phyloP scores from a whole-genome alignment of 2,329 filamentous ascomycete species.

The Alternaria burnsii region DNA sequence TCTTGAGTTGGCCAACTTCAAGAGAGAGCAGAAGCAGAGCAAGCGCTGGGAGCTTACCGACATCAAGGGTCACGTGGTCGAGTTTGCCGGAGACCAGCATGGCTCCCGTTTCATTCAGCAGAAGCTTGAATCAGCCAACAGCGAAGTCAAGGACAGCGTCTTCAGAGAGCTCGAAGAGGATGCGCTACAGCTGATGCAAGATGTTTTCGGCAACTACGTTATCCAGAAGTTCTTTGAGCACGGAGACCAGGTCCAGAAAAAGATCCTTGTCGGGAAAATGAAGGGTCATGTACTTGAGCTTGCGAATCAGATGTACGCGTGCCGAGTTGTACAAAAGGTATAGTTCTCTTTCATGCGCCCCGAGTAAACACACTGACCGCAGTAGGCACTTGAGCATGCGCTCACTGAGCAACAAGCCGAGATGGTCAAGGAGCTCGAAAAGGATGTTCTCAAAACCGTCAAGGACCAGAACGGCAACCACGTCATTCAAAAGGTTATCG shows the following conservation, averaged over 20 bases:
- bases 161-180: slow-evolving; percentile 89
- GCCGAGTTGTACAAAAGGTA: slow-evolving; percentile 94
- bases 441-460: slow-evolving; percentile 78
- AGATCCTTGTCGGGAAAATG: slow-evolving; percentile 84
- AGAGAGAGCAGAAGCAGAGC: slow-evolving; percentile 74
- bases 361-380: slow-evolving; percentile 24
- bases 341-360: not conserved
- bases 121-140: slow-evolving; percentile 91
- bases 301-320: slow-evolving; percentile 90
- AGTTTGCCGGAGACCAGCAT: slow-evolving; percentile 95
- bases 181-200: slow-evolving; percentile 87
- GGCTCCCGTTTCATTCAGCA: slow-evolving; percentile 95
- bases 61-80: slow-evolving; percentile 86
- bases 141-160: slow-evolving; percentile 91
- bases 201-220: slow-evolving; percentile 98
- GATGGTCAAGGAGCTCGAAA: slow-evolving; percentile 83
- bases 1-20: slow-evolving; percentile 80
- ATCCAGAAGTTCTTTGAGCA: slow-evolving; percentile 98
- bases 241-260: slow-evolving; percentile 93
- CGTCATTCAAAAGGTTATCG: slow-evolving; percentile 93
- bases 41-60: slow-evolving; percentile 85
- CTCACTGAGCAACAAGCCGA: slow-evolving; percentile 89
- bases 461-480: slow-evolving; percentile 94
- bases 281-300: slow-evolving; percentile 81
- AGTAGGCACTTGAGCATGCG: slow-evolving; percentile 84